Conservation (phyloP, 441 rosid species). For the Gossypium gossypioides region DNA sequence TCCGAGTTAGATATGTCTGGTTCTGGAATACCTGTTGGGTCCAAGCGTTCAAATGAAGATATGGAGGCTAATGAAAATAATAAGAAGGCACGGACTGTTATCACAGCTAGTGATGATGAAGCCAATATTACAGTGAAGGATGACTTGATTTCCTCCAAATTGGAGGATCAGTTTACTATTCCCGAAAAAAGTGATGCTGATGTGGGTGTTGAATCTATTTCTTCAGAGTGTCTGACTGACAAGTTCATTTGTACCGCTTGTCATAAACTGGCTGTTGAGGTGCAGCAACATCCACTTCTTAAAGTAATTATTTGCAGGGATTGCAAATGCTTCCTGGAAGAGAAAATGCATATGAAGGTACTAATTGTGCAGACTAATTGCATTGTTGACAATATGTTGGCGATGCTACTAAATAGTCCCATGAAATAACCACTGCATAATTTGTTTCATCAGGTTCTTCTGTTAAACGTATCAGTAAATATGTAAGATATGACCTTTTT, state of each 20-base stretch:
- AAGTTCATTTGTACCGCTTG: conserved; percentile 77
- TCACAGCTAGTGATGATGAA: conserved; percentile 40
- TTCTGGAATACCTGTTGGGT: conserved; percentile 22
- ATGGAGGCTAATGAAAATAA: conserved; percentile 30
- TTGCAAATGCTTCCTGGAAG: conserved; percentile 69
- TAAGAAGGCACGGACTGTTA: conserved; percentile 36
- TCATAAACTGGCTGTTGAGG: conserved; percentile 49
- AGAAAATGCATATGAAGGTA: conserved; percentile 64
- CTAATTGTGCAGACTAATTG: conserved; percentile 14
- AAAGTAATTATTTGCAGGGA: conserved; percentile 80
- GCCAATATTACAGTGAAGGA: conserved; percentile 26
- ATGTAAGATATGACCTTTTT: neutral
- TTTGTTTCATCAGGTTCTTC: neutral
- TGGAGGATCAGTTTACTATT: conserved; percentile 23
- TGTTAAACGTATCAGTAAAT: neutral
- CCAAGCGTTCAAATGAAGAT: conserved; percentile 37
- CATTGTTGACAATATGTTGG: neutral
- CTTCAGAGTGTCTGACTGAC: conserved; percentile 28
- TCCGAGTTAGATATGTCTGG: conserved; percentile 31
- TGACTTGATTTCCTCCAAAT: conserved; percentile 18
- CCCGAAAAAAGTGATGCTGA: conserved; percentile 20
- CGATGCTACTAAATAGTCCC: neutral
- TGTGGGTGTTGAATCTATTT: conserved; percentile 19
- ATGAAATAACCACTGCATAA: neutral
- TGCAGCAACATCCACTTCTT: conserved; percentile 71